Base-by-base conservation (phyloP, 2,329 filamentous ascomycete species). In the Rachicladosporium sp. region DNA sequence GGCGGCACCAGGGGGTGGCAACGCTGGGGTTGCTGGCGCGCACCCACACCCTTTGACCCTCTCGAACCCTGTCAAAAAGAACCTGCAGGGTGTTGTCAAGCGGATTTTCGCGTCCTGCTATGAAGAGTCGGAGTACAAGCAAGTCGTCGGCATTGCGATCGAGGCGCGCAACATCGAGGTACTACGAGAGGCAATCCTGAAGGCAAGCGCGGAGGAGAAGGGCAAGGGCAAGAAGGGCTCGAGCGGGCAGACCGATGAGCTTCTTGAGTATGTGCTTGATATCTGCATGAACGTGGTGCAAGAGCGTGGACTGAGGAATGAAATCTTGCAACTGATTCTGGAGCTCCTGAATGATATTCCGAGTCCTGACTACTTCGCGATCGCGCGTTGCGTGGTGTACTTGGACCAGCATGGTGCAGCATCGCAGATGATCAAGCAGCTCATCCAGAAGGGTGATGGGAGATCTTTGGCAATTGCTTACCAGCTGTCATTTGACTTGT, bases 221-320 rank as follows among this genome's bases (percentile, higher is more conserved):
- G 38, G 33, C 44, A 57, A 75, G 39, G 68, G 73, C 50, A 78
- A 79, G 62, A 71, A 71, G 56, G 66, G 67, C 13, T 64, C 67
- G 29, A 70, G 71, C 13, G 71, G 74, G 3, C 76, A 80, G 21
- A 81, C 86, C 11, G 88, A 96, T 58, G 89, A 96, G 59, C 66
- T 98, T 42, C 91, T 98, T 80, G 91, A 98, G 51, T 98, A 98
- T 56, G 82, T 91, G 12, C 67, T 98, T 46, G 79, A 88, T 50
- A 93, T 98, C 50, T 95, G 89, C 69, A 93, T 98, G 86, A 88
- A 93, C 46, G 81, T 96, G 44, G 87, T 98, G 11, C 91, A 96
- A 63, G 91, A 98, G 65, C 78, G 89, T 38, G 79, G 80, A 35
- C 76, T 96, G 55, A 78, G 91, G 46, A 79, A 79, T 52, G 74